Evolutionary conservation across 2,329 filamentous ascomycete genomes (phyloP).

Genomic region (Coccinonectria pachysandricola): DNA sequence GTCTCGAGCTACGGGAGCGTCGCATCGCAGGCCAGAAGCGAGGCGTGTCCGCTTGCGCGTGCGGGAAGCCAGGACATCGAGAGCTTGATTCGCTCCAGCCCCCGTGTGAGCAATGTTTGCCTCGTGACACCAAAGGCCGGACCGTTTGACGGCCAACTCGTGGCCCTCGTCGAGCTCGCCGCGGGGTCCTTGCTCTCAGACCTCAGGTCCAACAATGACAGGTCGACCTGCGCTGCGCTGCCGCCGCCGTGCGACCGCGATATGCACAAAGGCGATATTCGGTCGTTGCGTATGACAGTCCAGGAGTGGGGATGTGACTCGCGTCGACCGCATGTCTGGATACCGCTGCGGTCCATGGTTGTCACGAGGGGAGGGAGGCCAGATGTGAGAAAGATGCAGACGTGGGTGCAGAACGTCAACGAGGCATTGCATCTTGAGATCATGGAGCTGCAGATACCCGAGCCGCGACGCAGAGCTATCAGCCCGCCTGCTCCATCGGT

Average conservation of each 20-base stretch:
- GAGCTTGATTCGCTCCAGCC: slow-evolving; percentile 29
- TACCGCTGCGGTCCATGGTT: slow-evolving; percentile 37
- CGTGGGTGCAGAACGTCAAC: slow-evolving; percentile 44
- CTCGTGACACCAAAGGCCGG: slow-evolving; percentile 39
- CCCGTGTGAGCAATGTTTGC: slow-evolving; percentile 30
- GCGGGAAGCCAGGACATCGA: slow-evolving; percentile 19
- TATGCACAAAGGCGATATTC: slow-evolving; percentile 31
- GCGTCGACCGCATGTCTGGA: slow-evolving; percentile 36
- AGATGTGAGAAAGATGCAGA: slow-evolving; percentile 36
- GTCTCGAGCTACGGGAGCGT: slow-evolving; percentile 9
- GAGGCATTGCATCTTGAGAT: slow-evolving; percentile 35
- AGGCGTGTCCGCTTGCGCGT: slow-evolving; percentile 2
- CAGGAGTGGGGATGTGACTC: slow-evolving; percentile 23
- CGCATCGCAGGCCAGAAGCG: slow-evolving; percentile 4
- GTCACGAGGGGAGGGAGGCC: slow-evolving; percentile 27
- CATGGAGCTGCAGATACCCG: slow-evolving; percentile 32
- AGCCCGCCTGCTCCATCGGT: slow-evolving; percentile 1
- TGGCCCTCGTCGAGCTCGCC: slow-evolving; percentile 35
- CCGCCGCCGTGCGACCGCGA: slow-evolving; percentile 25
- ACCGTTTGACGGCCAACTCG: slow-evolving; percentile 37
- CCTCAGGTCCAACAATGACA: slow-evolving; percentile 24
- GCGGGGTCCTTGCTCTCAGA: slow-evolving; percentile 5
- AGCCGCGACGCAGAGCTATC: slow-evolving; percentile 20
- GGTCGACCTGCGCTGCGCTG: too few relatives aligned
- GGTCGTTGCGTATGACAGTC: slow-evolving; percentile 30